Base-by-base conservation (phyloP, 1,139 yeast genomes). In the Geotrichum citri-aurantii region DNA sequence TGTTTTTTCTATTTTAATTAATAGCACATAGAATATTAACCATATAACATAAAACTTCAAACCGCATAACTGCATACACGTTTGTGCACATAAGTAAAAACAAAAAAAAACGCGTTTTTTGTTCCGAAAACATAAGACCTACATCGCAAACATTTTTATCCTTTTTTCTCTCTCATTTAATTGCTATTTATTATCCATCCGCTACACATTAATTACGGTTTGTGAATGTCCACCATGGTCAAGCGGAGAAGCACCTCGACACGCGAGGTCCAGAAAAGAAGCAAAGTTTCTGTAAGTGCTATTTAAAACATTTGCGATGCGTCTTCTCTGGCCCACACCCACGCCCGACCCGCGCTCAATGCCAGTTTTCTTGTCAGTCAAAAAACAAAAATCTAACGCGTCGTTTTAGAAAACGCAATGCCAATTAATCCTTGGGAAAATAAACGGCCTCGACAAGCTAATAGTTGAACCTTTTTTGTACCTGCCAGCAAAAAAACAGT, bases 401-500 rank as follows among this genome's bases (percentile, higher is more conserved):
- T 26, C 49, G 27, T 46, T 46, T 46, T 23, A 23, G 50, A 48
- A 48, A 48, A 48, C 23, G 21, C 50, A 17, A 19, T 48, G 50
- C 3, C 26, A 23, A 46, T 46, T 23, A 23, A 46, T 46, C 17
- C 27, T 23, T 23, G 48, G 37, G 24, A 52, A 44, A 24, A 26
- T 52, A 14, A n/a, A 42, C n/a, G 55, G 17, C 5, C 33, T 52
- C 26, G 42, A 40, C 17, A 54, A 57, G 42, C 26, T 44, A 10
- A 12, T 83, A 40, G 78, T 79, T 21, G 77, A 77, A 19, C 83
- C 87, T 56, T 88, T 88, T 67, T 70, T 83, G 59, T 83, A 84
- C 65, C 75, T 89, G 48, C 97, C 96, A 2, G 79, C 86, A 44
- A 86, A 82, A 68, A 86, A 87, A 66, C 72, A 80, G 42, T 89